Base-by-base conservation (phyloP, 495 filamentous ascomycete genomes). In the Daldinia decipiens region DNA sequence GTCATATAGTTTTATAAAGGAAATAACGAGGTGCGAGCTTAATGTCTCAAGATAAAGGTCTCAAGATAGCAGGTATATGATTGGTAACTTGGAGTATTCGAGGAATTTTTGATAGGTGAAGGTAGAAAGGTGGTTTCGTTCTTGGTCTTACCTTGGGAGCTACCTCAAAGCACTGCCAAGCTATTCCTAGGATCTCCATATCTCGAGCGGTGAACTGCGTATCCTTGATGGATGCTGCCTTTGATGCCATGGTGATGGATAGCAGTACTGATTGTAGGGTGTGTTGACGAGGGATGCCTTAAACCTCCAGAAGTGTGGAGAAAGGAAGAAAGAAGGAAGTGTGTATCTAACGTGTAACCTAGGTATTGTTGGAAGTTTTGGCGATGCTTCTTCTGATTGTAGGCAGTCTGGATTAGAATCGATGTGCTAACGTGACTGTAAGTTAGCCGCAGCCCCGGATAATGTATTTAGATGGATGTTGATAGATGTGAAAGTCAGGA, bases 81-180 rank as follows among this genome's bases (percentile, higher is more conserved):
- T 32, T 52, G 5, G 15, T 2, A 29, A 11, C n/a, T 11, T 29
- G 11, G 2, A 13, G 24, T 52, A 38, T 36, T 27, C 1, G 15
- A 21, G 11, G 21, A 26, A 0, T 17, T 17, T 6, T 39, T 38
- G 1, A 29, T 59, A 9, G 13, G 17, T 36, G 7, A 51, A 55
- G 5, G 15, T 65, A 3, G 26, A 21, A 47, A 21, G 43, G 17
- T 47, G 8, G 19, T 21, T 19, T 12, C 21, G 11, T 15, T 24
- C 21, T 24, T 24, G 21, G 21, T 67, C 59, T 55, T 60, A 74
- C 71, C 59, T 59, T 74, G 5, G 71, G 71, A 1, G 4, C 3
- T 0, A 12, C 50, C 0, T 67, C 62, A 13, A 70, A 67, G 39
- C 71, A 60, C 27, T 60, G 43, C 62, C 62, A 74, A 4, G 63